Evolutionary conservation across 768 basidiomycete species (phyloP), one percentile per base, ranked within the genome.

Genomic region (Agaricus sinodeliciosus): DNA sequence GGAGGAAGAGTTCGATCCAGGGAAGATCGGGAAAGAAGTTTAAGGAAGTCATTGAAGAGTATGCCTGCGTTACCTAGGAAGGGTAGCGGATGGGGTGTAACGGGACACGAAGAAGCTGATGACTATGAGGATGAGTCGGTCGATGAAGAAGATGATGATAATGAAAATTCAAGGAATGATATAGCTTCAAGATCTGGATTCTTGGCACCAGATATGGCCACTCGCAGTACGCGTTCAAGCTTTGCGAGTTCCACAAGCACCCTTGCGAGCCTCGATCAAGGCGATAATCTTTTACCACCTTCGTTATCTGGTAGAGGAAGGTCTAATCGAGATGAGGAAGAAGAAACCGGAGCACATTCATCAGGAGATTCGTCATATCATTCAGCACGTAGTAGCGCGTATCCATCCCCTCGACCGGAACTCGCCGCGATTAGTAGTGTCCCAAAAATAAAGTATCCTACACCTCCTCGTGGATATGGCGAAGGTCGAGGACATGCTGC

Each of bases 31-130:
- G 53, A 40, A 48, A 60, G 59, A 50, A 69, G 72, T 25, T 57
- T 72, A 43, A 67, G 70, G 37, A 69, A 66, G 54, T 59, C 61
- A 11, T 63, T 82, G 57, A 69, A 72, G 43, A 78, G 69, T 54
- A 78, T 84, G 68, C 84, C 84, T 28, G 80, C 76, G 25, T 56
- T 64, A 35, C 62, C 64, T 25, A 16, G 48, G 26, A 68, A 66
- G 48, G 69, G 60, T 27, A 59, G 51, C 15, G 61, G 57, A 48
- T 63, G 64, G 27, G 69, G 67, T 34, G 61, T 61, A 6, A 61
- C 57, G 36, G 65, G 61, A n/a, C 65, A 68, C 49, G 73, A 70
- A 31, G 61, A 63, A 22, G 70, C 66, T 26, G 67, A 67, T 18
- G 60, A 58, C 31, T 67, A 66, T 35, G 72, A 67, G 3, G 70